Conservation (phyloP, 257 asterid genomes). For the Solanum chaucha region DNA sequence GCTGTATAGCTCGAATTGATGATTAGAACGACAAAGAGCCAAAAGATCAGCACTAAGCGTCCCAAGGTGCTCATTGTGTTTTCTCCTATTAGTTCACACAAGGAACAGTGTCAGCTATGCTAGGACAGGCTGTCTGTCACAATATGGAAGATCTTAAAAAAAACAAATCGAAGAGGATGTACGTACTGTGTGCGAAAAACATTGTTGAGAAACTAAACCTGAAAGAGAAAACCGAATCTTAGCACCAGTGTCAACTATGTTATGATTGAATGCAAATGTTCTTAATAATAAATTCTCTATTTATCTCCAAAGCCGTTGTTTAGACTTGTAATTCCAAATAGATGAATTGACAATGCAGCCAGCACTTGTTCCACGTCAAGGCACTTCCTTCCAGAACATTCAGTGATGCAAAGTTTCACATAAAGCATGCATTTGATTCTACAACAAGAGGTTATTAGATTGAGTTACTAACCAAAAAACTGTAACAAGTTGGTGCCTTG, state of each 20-base stretch:
- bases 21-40: slow-evolving; percentile 95
- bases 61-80: slow-evolving; percentile 91
- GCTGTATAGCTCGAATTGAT: slow-evolving; percentile 97
- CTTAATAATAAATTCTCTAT: not conserved
- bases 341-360: not conserved
- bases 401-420: not conserved
- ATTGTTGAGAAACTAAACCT: slow-evolving; percentile 98
- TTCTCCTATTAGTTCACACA: slow-evolving; percentile 43
- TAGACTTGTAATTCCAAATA: not conserved
- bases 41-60: slow-evolving; percentile 64
- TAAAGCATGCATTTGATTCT: not conserved
- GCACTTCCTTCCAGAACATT: not conserved
- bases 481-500: slow-evolving; percentile 66
- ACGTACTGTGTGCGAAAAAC: slow-evolving; percentile 95
- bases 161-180: not conserved
- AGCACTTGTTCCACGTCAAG: not conserved
- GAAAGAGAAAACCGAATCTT: slow-evolving; percentile 15
- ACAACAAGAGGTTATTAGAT: not conserved
- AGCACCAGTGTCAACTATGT: not conserved
- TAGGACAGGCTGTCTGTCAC: not conserved
- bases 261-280: not conserved
- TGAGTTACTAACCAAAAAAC: slow-evolving; percentile 58
- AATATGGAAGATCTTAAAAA: not conserved
- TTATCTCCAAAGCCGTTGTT: not conserved
- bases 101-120: not conserved